phyloP scores from a whole-genome alignment of 805 yeast species.

The Lipomyces mesembrius region DNA sequence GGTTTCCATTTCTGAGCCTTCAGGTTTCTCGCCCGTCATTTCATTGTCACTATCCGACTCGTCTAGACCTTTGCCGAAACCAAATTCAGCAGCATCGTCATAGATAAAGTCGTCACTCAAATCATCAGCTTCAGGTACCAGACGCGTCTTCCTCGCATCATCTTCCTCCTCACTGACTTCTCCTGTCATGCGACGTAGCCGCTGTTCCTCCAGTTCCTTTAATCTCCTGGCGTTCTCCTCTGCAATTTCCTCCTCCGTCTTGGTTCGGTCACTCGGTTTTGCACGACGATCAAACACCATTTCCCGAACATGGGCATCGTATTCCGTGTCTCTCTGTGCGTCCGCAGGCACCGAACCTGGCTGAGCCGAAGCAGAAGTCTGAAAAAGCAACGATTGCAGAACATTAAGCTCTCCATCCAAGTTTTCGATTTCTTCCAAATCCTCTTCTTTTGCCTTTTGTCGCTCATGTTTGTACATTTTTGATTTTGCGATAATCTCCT shows the following conservation, averaged over 20 bases:
- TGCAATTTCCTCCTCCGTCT: constrained; percentile 51
- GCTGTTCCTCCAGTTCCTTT: constrained; percentile 44
- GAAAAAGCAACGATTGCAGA: constrained; percentile 29
- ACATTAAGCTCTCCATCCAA: constrained; percentile 47
- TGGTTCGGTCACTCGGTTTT: constrained; percentile 50
- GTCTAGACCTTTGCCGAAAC: constrained; percentile 39
- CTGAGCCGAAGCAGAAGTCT: constrained; percentile 6
- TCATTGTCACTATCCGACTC: constrained; percentile 51
- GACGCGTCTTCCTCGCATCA: constrained; percentile 54
- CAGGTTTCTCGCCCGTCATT: constrained; percentile 42
- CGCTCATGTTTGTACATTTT: constrained; percentile 50
- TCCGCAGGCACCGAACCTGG: background rate
- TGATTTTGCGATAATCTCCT: constrained; percentile 51
- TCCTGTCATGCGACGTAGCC: constrained; percentile 49
- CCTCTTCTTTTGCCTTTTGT: constrained; percentile 49
- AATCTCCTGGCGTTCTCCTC: constrained; percentile 45
- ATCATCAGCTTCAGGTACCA: constrained; percentile 47
- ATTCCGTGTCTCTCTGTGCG: constrained; percentile 40
- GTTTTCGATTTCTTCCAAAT: constrained; percentile 46
- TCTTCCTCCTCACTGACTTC: constrained; percentile 40
- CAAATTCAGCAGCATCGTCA: constrained; percentile 52
- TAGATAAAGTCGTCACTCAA: constrained; percentile 41
- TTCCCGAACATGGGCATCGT: constrained; percentile 48
- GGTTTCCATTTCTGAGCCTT: constrained; percentile 21
- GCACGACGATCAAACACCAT: constrained; percentile 51